These are phyloP conservation scores for Solanum paucissectum DNA, from an alignment of 257 asterid genomes.

Conservation along the genomic window DNA sequence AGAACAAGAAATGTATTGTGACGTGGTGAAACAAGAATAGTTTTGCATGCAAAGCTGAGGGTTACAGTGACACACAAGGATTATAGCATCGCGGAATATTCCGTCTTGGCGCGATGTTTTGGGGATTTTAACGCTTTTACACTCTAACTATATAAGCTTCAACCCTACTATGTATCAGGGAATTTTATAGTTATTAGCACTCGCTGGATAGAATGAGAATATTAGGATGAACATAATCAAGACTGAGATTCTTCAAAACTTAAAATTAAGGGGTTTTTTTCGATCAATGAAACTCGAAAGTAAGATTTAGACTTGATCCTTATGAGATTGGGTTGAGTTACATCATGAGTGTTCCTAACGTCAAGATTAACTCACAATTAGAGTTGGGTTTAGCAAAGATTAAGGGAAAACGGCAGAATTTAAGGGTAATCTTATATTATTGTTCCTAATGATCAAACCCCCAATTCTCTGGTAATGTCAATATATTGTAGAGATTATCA, in stretches of 20 bases:
- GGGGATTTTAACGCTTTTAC: neutral
- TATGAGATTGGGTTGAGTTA: neutral
- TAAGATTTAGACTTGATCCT: neutral
- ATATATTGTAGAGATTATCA: neutral
- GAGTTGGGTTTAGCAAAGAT: neutral
- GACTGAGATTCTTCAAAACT: neutral
- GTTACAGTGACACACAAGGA: neutral
- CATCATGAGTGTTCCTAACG: neutral
- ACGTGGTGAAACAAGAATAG: neutral
- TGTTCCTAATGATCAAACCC: neutral
- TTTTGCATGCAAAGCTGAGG: neutral
- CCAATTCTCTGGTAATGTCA: neutral
- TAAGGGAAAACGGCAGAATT: neutral
- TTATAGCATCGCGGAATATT: neutral
- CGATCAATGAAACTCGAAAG: neutral
- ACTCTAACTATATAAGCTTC: neutral
- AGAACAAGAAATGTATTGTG: neutral
- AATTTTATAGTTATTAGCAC: neutral
- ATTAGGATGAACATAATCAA: neutral
- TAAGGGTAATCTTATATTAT: neutral
- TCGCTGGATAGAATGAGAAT: neutral
- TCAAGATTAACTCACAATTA: neutral
- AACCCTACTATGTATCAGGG: neutral
- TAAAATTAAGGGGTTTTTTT: neutral
- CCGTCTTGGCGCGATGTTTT: neutral